phyloP scores from a whole-genome alignment of 2,329 filamentous ascomycete species.

The Hymenotorrendiella dingleyae region DNA sequence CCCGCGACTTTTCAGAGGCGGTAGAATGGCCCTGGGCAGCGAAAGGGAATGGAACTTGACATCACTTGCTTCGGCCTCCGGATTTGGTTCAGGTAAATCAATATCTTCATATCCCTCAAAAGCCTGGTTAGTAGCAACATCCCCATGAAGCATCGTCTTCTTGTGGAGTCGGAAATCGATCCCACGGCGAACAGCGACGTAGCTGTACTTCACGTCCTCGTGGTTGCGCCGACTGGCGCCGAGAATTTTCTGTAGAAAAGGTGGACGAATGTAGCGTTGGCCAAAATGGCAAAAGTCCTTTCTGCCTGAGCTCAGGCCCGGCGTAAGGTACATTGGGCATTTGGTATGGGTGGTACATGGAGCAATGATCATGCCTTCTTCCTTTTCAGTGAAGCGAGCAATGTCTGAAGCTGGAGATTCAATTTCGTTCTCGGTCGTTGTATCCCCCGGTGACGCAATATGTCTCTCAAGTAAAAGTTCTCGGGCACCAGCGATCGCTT shows the following conservation, averaged over 20 bases:
- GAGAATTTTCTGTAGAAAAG: constrained; percentile 73
- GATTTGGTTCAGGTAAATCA: constrained; percentile 24
- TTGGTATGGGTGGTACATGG: constrained; percentile 83
- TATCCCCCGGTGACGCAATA: constrained; percentile 56
- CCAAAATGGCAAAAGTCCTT: constrained; percentile 89
- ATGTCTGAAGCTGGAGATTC: constrained; percentile 20
- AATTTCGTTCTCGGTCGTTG: constrained; percentile 33
- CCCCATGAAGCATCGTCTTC: constrained; percentile 41
- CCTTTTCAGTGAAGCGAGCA: constrained; percentile 36
- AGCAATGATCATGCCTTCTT: constrained; percentile 59
- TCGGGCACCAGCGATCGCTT: constrained; percentile 80
- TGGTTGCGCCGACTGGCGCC: constrained; percentile 67
- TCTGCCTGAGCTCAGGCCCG: constrained; percentile 65
- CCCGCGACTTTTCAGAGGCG: constrained; percentile 79
- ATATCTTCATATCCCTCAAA: constrained; percentile 65
- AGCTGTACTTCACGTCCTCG: constrained; percentile 88
- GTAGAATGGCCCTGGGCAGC: constrained; percentile 71
- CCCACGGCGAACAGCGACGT: constrained; percentile 78
- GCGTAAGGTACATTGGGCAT: constrained; percentile 81
- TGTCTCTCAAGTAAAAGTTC: constrained; percentile 71
- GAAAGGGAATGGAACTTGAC: constrained; percentile 49
- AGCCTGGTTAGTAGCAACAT: constrained; percentile 55
- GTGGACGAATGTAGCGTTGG: constrained; percentile 81
- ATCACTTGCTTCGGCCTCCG: constrained; percentile 15
- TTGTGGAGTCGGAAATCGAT: constrained; percentile 40